Base-by-base conservation (phyloP, 1,284 basidiomycete species). In the Trichosporon coremiiforme region DNA sequence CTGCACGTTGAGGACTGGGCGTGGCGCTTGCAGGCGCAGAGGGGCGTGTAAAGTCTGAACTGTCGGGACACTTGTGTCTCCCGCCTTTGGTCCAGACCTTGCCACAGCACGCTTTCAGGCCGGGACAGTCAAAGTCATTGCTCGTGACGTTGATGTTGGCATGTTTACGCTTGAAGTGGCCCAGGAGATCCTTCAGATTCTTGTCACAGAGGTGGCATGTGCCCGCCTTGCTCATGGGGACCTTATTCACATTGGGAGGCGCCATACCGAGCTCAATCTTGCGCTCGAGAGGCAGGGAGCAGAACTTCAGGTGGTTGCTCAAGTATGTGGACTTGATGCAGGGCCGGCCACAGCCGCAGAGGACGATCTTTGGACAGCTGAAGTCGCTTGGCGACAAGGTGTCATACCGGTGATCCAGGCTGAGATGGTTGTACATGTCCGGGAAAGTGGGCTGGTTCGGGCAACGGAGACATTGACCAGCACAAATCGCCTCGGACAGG, bases 351-450 rank as follows among this genome's bases (percentile, higher is more conserved):
- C 41, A 45, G 4, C 5, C 17, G 12, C 41, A 45, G 15, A 45
- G 17, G 2, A n/a, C 4, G 41, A 45, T 45, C 41, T 45, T 45
- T 15, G 17, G 15, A 15, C 41, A 45, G 15, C 5, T n/a, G 41
- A 45, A 45, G 41, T 45, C 41, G 4, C 5, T 4, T 15, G 41
- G 41, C 17, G 41, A 45, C 17, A 45, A 15, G 15, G 17, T n/a
- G 41, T 45, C 41, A 15, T n/a, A n/a, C 8, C 41, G 41, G 41
- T 45, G 41, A n/a, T 45, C 41, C 4, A 45, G 41, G 17, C 17
- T n/a, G 41, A 45, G 41, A n/a, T 45, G 41, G 41, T 45, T 45
- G 41, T 45, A 45, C 41, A 45, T 45, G 41, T 45, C 41, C 41
- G 41, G 1, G 41, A 45, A 17, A 8, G 5, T 17, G 4, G 41